Evolutionary conservation across 2,329 filamentous ascomycete species (phyloP).

Genomic region (Cytospora paraplurivora): DNA sequence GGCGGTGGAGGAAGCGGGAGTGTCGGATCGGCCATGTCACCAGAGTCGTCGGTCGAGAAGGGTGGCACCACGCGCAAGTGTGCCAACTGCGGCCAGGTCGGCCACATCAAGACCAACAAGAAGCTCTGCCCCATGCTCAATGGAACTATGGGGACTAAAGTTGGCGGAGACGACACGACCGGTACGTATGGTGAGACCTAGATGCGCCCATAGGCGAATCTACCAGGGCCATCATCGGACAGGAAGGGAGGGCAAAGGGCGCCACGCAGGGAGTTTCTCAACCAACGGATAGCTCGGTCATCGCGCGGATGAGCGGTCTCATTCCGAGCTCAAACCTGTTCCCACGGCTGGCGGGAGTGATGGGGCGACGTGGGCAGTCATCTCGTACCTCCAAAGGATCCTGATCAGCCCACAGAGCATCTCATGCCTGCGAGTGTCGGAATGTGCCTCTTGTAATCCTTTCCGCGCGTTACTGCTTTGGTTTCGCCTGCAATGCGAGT

Average conservation of each 20-base stretch:
- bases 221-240: background rate
- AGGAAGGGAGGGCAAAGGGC: background rate
- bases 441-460: background rate
- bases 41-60: constrained; percentile 51
- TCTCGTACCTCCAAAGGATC: background rate
- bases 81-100: constrained; percentile 94
- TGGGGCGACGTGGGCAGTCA: background rate
- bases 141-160: constrained; percentile 26
- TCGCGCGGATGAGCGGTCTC: background rate
- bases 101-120: constrained; percentile 99
- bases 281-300: background rate
- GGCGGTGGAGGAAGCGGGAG: constrained; percentile 45
- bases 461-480: background rate
- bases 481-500: background rate
- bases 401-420: background rate
- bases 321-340: background rate
- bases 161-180: constrained; percentile 22
- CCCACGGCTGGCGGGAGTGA: background rate
- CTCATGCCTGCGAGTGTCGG: background rate
- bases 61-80: constrained; percentile 84
- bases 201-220: background rate
- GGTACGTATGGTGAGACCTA: constrained; percentile 28
- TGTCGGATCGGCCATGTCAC: constrained; percentile 40
- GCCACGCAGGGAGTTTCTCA: too few species aligned
- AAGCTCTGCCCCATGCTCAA: constrained; percentile 54